Conservation (phyloP, 495 filamentous ascomycete genomes). For the Hypoxylon intermedium region DNA sequence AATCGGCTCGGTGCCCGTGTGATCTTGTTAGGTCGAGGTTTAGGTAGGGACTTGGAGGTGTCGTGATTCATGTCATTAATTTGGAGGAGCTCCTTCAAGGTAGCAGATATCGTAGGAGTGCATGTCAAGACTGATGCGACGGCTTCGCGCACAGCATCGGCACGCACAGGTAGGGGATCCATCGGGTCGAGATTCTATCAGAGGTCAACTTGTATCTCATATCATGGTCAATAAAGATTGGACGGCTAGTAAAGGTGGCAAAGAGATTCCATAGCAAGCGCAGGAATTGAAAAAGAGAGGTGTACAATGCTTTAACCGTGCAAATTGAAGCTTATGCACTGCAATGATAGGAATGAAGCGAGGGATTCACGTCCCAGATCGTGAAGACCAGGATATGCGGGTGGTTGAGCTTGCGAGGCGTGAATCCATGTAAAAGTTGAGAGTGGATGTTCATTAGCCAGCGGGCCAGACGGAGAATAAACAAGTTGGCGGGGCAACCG, state of each 20-base stretch:
- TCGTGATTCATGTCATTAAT: constrained; percentile 40
- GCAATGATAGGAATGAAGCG: background rate
- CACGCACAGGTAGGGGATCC: constrained; percentile 51
- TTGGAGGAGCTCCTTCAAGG: constrained; percentile 60
- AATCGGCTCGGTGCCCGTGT: constrained; percentile 29
- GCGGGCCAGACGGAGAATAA: too few relatives aligned
- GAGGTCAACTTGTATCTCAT: constrained; percentile 33
- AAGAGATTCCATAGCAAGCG: constrained; percentile 37
- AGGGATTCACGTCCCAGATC: background rate
- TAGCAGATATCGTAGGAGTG: constrained; percentile 54
- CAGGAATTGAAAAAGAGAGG: constrained; percentile 22
- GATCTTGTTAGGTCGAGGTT: constrained; percentile 47
- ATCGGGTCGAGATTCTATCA: constrained; percentile 44
- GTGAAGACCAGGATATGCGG: background rate
- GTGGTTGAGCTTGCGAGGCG: background rate
- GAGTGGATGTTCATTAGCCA: background rate
- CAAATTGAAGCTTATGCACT: background rate
- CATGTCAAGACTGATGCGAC: constrained; percentile 61
- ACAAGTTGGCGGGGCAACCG: constrained; percentile 22
- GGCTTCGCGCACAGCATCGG: constrained; percentile 60
- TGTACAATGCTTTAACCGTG: constrained; percentile 8
- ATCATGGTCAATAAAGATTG: constrained; percentile 22
- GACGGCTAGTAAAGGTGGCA: constrained; percentile 16
- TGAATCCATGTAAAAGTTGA: background rate
- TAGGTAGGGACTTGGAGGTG: constrained; percentile 43